These are phyloP conservation scores for Rhodamnia rubescens DNA, from an alignment of 345 rosid genomes.

Conservation along the genomic window DNA sequence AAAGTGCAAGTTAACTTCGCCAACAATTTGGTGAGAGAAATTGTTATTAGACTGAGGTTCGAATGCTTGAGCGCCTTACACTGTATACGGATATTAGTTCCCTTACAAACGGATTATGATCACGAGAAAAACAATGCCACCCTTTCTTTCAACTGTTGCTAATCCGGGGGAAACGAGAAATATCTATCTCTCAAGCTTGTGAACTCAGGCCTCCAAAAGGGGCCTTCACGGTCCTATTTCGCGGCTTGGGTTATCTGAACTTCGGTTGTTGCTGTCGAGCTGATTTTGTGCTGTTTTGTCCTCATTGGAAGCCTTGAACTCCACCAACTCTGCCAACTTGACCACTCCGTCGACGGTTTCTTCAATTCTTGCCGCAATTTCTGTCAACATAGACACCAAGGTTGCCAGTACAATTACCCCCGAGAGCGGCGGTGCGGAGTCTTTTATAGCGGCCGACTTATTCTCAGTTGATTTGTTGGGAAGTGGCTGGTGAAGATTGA, in stretches of 20 bases:
- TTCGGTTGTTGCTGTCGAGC: background rate
- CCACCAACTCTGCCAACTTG: slow-evolving; percentile 37
- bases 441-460: background rate
- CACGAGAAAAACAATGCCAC: background rate
- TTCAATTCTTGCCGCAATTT: slow-evolving; percentile 45
- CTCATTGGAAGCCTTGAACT: slow-evolving; percentile 28
- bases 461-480: slow-evolving; percentile 5
- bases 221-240: slow-evolving; percentile 2
- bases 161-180: background rate
- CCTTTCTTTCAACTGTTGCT: background rate
- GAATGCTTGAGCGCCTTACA: background rate
- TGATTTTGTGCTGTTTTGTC: slow-evolving; percentile 2
- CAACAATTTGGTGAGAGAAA: background rate
- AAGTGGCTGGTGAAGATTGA: background rate
- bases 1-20: background rate
- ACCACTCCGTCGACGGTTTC: slow-evolving; percentile 29
- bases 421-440: slow-evolving; percentile 17
- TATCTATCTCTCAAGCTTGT: background rate
- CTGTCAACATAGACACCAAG: slow-evolving; percentile 36
- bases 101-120: background rate
- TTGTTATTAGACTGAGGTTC: background rate
- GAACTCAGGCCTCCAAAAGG: slow-evolving; percentile 5
- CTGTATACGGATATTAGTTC: background rate
- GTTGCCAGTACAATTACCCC: slow-evolving; percentile 50
- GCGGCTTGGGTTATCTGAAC: background rate